phyloP scores from a whole-genome alignment of 352 stramenopile species.

The Globisporangium alternatum region DNA sequence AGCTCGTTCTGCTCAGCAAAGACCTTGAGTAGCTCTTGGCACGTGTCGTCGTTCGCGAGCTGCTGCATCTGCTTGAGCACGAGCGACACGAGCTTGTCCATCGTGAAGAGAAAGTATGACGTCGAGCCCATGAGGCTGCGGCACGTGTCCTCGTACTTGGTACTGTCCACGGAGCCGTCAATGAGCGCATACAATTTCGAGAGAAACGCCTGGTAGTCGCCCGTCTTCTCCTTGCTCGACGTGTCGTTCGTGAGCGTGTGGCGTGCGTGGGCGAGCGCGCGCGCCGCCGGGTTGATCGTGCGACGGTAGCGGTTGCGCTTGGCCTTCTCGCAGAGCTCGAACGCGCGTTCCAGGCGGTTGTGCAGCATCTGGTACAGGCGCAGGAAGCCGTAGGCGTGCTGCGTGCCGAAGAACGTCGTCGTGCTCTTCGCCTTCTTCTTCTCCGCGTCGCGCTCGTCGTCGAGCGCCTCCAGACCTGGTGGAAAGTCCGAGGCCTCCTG shows the following conservation, averaged over 20 bases:
- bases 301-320: constrained; percentile 83
- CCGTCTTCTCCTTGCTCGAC: constrained; percentile 64
- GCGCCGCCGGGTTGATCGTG: constrained; percentile 84
- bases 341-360: constrained; percentile 77
- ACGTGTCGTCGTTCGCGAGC: constrained; percentile 76
- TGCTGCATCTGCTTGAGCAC: constrained; percentile 90
- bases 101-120: constrained; percentile 91
- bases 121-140: constrained; percentile 87
- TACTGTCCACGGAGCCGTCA: constrained; percentile 83
- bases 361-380: constrained; percentile 88
- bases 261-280: constrained; percentile 70
- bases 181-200: constrained; percentile 87
- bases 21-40: constrained; percentile 72
- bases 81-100: constrained; percentile 86
- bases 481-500: constrained; percentile 77
- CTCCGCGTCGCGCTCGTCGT: constrained; percentile 52
- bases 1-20: constrained; percentile 52
- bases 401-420: constrained; percentile 71
- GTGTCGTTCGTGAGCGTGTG: constrained; percentile 44
- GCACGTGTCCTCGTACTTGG: constrained; percentile 89
- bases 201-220: constrained; percentile 86
- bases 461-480: constrained; percentile 52
- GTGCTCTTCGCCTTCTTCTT: constrained; percentile 41
- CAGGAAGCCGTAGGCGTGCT: constrained; percentile 88
- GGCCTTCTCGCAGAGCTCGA: constrained; percentile 82